Evolutionary conservation across 1,284 basidiomycete species (phyloP), one percentile per base, ranked within the genome.

Genomic region (Pseudozyma hubeiensis): DNA sequence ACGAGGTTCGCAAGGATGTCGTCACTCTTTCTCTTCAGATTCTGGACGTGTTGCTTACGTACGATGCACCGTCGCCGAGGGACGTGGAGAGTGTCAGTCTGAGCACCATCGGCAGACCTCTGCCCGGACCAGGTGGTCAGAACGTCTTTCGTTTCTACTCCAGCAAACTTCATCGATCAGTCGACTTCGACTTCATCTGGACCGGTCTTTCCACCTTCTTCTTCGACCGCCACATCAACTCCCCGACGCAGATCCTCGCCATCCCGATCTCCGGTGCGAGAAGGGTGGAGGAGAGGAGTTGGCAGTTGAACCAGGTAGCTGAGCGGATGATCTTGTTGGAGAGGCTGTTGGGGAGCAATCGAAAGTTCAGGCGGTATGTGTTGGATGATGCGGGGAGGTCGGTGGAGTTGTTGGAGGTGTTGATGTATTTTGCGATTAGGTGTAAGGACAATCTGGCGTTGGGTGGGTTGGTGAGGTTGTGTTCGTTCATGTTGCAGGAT

Each of bases 401-500:
- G 11, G 70, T 73, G 4, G 55, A 70, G 46, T 63, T 73, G 45
- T 17, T 81, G 31, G 24, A 50, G 10, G 57, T 63, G 30, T 58
- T 77, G 43, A 72, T 79, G 34, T 63, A 53, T 53, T 76, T 81
- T 37, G 52, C 78, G 5, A 64, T 83, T 4, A 56, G 65, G 9
- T 68, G 82, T 35, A 71, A 53, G 67, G 44, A 48, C 56, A 41
- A 66, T 50, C 14, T 79, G 91, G 93, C 95, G 60, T 91, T 95
- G 86, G 92, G 97, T 78, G 95, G 94, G 0, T 86, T 97, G 30
- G 93, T 94, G 77, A 89, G 95, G 48, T 90, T 93, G 4, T 87
- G 96, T 34, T 93, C 93, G 3, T 97, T 97, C 85, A 91, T 97
- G 64, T 87, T 98, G 5, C 96, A 99, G 82, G 91, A 93, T 5